These are phyloP conservation scores for Pseudocercospora macadamiae DNA, from an alignment of 2,329 filamentous ascomycete genomes.

Conservation along the genomic window DNA sequence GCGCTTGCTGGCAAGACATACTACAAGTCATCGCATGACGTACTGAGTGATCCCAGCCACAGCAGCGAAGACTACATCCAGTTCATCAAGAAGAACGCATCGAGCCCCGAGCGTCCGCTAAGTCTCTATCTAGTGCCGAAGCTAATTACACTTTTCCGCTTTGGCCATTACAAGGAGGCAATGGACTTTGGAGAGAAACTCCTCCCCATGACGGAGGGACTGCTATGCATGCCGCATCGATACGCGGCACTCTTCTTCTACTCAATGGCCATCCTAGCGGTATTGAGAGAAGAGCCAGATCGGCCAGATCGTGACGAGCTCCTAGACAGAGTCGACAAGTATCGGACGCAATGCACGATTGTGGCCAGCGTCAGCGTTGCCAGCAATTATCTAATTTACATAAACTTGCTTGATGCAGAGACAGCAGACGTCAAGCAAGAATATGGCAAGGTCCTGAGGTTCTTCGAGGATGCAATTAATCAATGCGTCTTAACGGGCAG, in stretches of 20 bases:
- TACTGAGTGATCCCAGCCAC: constrained; percentile 72
- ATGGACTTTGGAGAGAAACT: constrained; percentile 47
- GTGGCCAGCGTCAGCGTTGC: constrained; percentile 64
- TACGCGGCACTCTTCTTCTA: constrained; percentile 50
- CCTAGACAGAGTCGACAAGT: constrained; percentile 56
- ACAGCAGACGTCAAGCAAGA: constrained; percentile 57
- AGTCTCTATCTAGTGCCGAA: constrained; percentile 67
- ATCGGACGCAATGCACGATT: constrained; percentile 64
- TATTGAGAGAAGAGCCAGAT: constrained; percentile 41
- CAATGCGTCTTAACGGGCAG: constrained; percentile 70
- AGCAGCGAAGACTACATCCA: constrained; percentile 60
- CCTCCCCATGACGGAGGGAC: constrained; percentile 44
- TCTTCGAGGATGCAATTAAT: constrained; percentile 73
- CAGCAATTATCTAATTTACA: constrained; percentile 73
- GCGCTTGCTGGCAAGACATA: constrained; percentile 76
- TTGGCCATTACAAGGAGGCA: constrained; percentile 48
- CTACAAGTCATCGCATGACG: constrained; percentile 52
- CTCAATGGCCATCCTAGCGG: constrained; percentile 45
- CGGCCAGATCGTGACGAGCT: constrained; percentile 43
- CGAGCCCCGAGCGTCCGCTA: constrained; percentile 65
- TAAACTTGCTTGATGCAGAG: constrained; percentile 69
- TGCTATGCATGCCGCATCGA: constrained; percentile 48
- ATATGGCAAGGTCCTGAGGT: constrained; percentile 58
- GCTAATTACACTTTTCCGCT: constrained; percentile 46
- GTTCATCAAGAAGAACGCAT: constrained; percentile 50